Conservation (phyloP, 164 flowering plant genomes). For the Santalum album region DNA sequence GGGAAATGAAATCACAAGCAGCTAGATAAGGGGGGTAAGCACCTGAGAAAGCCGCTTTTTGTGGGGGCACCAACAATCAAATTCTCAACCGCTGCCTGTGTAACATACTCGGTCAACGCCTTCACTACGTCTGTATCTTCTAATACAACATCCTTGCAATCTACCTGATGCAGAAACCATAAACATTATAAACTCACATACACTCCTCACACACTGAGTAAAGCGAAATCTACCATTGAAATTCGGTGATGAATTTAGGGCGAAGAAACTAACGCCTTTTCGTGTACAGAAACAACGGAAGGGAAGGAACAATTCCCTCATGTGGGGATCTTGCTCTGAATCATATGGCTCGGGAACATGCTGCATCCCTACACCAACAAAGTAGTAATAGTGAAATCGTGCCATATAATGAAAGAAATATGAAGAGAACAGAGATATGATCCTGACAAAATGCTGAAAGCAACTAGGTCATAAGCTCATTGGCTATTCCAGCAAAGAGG, state of each 20-base stretch:
- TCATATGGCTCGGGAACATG: conserved; percentile 8
- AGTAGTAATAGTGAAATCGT: neutral
- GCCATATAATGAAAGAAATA: too few relatives aligned
- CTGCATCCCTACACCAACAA: conserved; percentile 12
- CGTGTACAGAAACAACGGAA: conserved; percentile 52
- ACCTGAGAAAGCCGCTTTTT: conserved; percentile 44
- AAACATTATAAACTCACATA: too few relatives aligned
- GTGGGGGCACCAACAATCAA: conserved; percentile 39
- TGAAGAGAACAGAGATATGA: too few relatives aligned
- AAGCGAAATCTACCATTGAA: too few relatives aligned
- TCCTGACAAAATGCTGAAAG: too few relatives aligned
- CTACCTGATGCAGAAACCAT: conserved; percentile 23
- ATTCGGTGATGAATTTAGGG: too few relatives aligned
- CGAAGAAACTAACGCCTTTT: conserved; percentile 37
- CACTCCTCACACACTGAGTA: too few relatives aligned
- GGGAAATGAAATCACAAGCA: neutral
- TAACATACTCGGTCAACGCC: conserved; percentile 34
- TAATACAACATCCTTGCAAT: conserved; percentile 37
- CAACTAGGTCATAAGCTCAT: conserved; percentile 30
- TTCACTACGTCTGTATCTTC: conserved; percentile 42
- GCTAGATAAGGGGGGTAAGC: neutral
- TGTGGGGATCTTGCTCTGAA: conserved; percentile 19
- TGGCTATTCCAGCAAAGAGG: too few relatives aligned
- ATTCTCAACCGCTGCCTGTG: conserved; percentile 32
- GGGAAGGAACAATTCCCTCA: conserved; percentile 39